Base-by-base conservation (phyloP, 1,284 basidiomycete species). In the Ceratorhiza oryzae-sativae region DNA sequence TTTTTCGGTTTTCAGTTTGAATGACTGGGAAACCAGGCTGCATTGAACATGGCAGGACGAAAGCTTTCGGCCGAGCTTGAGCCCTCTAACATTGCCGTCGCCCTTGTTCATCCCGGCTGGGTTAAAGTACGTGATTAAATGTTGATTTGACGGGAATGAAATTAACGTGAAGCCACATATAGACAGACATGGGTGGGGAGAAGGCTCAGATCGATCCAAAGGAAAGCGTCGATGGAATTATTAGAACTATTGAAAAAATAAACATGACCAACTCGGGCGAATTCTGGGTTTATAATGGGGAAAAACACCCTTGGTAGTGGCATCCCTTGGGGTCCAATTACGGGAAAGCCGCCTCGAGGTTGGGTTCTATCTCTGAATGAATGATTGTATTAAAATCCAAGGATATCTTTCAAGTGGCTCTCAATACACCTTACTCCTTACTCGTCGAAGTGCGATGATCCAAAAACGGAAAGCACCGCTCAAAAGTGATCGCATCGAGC, bases 51-150 rank as follows among this genome's bases (percentile, higher is more conserved):
- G 61, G 46, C 46, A 3, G 61, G 61, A 10, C 45, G 61, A 30
- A 65, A 65, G 30, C 46, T 65, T 23, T 23, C 61, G 32, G 3
- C 8, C 48, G 61, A 65, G 25, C 61, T 65, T 20, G 3, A 51
- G 48, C 25, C 48, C 1, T 8, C 27, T 1, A 51, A 65, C 15
- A 42, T 65, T 1, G 20, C 46, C 18, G 61, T 65, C 12, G 61
- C 41, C 42, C 61, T 65, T 49, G 45, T 65, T 42, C 61, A 65
- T 32, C 61, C 61, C 51, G 61, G 61, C 27, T 65, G 61, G 61
- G 61, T 65, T 46, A 42, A 65, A 32, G 61, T 65, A 39, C 6
- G 13, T 6, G 12, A 27, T 25, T 15, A 30, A 30, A 3, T 8
- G 32, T 2, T 3, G 13, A 6, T 34, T 30, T 55, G 1, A 27